phyloP scores from a whole-genome alignment of 768 basidiomycete species.

The Tricholoma sp. region DNA sequence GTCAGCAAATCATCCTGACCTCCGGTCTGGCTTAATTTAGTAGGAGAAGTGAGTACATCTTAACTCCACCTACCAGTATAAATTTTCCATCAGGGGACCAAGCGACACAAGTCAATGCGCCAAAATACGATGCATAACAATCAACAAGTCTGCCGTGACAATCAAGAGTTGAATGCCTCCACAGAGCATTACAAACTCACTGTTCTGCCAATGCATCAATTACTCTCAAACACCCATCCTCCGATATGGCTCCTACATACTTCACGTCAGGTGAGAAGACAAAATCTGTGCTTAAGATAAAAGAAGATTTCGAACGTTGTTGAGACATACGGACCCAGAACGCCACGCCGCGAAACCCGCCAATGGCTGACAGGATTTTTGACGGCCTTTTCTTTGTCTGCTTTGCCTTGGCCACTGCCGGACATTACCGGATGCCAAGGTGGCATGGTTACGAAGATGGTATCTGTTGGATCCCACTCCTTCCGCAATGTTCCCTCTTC shows the following conservation, averaged over 20 bases:
- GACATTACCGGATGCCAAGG: slow-evolving; percentile 77
- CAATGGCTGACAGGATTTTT: slow-evolving; percentile 93
- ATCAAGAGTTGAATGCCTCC: not conserved
- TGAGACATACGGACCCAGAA: slow-evolving; percentile 52
- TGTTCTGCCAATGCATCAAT: slow-evolving; percentile 85
- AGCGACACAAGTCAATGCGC: slow-evolving; percentile 80
- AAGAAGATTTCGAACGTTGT: not conserved
- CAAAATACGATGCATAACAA: slow-evolving; percentile 94
- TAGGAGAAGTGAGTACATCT: slow-evolving; percentile 1
- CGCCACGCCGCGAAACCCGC: slow-evolving; percentile 65
- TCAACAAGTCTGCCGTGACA: slow-evolving; percentile 67
- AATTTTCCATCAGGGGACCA: slow-evolving; percentile 98
- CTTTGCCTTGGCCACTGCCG: slow-evolving; percentile 29
- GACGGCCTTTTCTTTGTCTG: slow-evolving; percentile 65
- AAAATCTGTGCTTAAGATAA: slow-evolving; percentile 50
- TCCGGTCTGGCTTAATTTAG: slow-evolving; percentile 55
- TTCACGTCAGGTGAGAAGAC: slow-evolving; percentile 92
- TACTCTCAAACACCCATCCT: slow-evolving; percentile 88
- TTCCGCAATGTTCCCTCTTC: slow-evolving; percentile 30
- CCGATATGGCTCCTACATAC: slow-evolving; percentile 84
- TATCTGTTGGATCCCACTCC: slow-evolving; percentile 75
- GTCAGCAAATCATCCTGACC: slow-evolving; percentile 97
- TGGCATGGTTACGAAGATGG: slow-evolving; percentile 75
- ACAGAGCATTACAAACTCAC: slow-evolving; percentile 39
- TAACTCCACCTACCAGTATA: slow-evolving; percentile 57